phyloP scores from a whole-genome alignment of 768 basidiomycete genomes.

The Macrolepiota fuliginosa region DNA sequence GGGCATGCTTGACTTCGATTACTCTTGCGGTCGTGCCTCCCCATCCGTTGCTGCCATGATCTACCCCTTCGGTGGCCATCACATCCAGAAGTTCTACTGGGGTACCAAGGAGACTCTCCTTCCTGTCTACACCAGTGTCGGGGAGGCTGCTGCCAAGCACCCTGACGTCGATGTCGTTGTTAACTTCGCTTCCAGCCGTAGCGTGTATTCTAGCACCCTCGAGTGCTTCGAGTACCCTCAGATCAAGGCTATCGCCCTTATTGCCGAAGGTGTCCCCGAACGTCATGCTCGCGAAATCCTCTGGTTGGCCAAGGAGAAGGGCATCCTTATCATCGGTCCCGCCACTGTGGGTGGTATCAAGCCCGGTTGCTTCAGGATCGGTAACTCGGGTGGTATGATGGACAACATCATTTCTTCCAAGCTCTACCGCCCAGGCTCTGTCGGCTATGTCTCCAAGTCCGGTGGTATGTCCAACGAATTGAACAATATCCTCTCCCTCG shows the following conservation, averaged over 20 bases:
- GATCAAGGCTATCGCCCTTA: constrained; percentile 75
- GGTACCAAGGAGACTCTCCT: constrained; percentile 98
- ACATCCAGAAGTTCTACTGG: constrained; percentile 99
- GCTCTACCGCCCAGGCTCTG: constrained; percentile 95
- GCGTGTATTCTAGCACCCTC: constrained; percentile 92
- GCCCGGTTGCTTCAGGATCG: constrained; percentile 99
- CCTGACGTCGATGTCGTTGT: constrained; percentile 96
- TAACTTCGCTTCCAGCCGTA: constrained; percentile 94
- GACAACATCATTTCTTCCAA: constrained; percentile 99
- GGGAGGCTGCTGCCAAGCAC: constrained; percentile 92
- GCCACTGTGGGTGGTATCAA: constrained; percentile 99
- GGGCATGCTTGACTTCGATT: constrained; percentile 97
- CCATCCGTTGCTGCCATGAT: constrained; percentile 99
- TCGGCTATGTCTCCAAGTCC: constrained; percentile 99
- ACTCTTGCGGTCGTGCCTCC: constrained; percentile 87
- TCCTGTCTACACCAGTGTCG: constrained; percentile 92
- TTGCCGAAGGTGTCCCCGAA: constrained; percentile 99
- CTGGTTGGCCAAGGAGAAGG: constrained; percentile 80
- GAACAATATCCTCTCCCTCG: constrained; percentile 97
- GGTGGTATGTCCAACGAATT: constrained; percentile 99
- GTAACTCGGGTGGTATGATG: constrained; percentile 99
- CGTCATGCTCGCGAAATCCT: constrained; percentile 95
- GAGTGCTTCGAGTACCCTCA: constrained; percentile 74
- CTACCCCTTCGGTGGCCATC: constrained; percentile 99
- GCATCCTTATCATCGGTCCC: constrained; percentile 89